Evolutionary conservation across 352 stramenopile genomes (phyloP).

Genomic region (Elongisporangium senticosum): DNA sequence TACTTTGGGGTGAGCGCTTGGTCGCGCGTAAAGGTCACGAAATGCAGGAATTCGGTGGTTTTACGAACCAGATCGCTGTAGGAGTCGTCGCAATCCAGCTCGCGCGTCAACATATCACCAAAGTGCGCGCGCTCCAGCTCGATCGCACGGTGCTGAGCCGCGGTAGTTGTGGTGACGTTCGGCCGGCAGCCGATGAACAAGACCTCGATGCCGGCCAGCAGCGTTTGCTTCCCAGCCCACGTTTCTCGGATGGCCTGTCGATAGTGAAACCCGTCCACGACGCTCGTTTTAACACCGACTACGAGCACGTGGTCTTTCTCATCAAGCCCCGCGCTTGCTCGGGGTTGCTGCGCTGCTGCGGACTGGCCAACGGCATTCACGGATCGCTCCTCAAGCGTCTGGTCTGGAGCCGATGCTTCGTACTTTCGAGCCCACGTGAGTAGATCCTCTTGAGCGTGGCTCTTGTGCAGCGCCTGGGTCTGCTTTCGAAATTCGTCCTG

Average conservation of each 20-base stretch:
- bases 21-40: slow-evolving; percentile 2
- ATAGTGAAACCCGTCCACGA: slow-evolving; percentile 23
- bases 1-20: slow-evolving; percentile 9
- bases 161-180: not conserved
- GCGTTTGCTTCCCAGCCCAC: slow-evolving; percentile 17
- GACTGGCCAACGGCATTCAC: not conserved
- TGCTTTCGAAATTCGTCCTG: slow-evolving; percentile 9
- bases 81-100: slow-evolving; percentile 29
- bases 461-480: slow-evolving; percentile 2
- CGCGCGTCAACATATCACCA: slow-evolving; percentile 29
- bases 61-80: slow-evolving; percentile 34
- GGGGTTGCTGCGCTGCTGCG: too few relatives aligned
- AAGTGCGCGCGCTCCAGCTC: slow-evolving; percentile 22
- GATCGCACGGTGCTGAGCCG: slow-evolving; percentile 8
- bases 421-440: slow-evolving; percentile 14
- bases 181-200: not conserved
- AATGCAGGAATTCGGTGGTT: slow-evolving; percentile 30
- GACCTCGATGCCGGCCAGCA: not conserved
- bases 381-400: not conserved
- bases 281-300: slow-evolving; percentile 37
- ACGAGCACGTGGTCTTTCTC: slow-evolving; percentile 12
- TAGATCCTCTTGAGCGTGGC: slow-evolving; percentile 2
- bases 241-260: slow-evolving; percentile 36
- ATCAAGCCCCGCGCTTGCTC: not conserved
- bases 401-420: not conserved